Evolutionary conservation across 78 protist species (phyloP).

Genomic region (Protostelium mycophagum): DNA sequence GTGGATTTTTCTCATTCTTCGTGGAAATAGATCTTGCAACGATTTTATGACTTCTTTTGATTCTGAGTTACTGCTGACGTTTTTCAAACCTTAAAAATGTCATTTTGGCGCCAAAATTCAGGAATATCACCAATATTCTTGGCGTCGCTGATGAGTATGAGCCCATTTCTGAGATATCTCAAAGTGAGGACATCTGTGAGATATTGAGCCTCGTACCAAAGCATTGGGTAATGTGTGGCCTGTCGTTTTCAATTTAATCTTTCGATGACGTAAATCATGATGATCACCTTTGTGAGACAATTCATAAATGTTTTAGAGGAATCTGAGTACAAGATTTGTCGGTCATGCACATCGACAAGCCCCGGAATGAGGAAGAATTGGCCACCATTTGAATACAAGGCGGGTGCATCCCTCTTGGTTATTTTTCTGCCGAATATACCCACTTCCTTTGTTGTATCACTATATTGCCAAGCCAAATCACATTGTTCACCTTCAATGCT

Average conservation of each 20-base stretch:
- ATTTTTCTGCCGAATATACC: neutral
- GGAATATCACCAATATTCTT: neutral
- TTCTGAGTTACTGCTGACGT: neutral
- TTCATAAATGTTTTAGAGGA: neutral
- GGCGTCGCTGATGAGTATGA: neutral
- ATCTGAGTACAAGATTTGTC: neutral
- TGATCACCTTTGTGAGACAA: neutral
- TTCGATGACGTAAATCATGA: neutral
- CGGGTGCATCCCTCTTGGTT: neutral
- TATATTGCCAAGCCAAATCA: too few relatives aligned
- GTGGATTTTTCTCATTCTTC: neutral
- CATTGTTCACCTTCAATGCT: neutral
- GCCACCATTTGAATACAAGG: neutral
- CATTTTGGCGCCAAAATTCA: neutral
- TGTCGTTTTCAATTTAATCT: neutral
- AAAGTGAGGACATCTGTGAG: neutral
- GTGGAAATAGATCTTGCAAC: neutral
- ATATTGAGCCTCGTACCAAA: neutral
- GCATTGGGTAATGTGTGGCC: neutral
- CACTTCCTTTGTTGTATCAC: neutral
- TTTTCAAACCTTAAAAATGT: neutral
- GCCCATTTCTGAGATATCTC: neutral
- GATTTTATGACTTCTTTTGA: neutral
- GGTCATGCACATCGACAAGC: neutral
- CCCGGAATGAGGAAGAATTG: too few relatives aligned